Evolutionary conservation across 306 rosid genomes (phyloP), one percentile per base, ranked within the genome.

Genomic region (Inga laurina): DNA sequence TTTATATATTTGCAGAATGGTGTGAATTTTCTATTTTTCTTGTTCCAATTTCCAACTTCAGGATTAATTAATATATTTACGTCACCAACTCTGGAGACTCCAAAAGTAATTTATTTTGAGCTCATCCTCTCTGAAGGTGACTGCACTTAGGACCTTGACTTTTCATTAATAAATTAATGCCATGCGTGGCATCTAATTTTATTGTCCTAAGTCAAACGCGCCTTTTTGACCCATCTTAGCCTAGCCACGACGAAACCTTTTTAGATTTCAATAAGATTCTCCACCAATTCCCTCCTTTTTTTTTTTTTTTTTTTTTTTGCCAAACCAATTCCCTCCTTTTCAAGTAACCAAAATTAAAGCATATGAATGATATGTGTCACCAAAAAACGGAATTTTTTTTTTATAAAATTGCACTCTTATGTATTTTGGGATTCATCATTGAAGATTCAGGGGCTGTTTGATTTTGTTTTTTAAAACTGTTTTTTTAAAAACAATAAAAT

Each of bases 131-230:
- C 24, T 18, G 80, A 64, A 51, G 6, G 30, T 52, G 74, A 69
- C 49, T 2, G 72, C 61, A 49, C 56, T 66, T 46, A 2, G 54
- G 80, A 81, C 79, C 79, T 81, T 86, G 89, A 88, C 82, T 83
- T 79, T 52, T 39, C 37, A 14, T 71, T 3, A 10, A 21, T n/a
- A 43, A 12, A 43, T 10, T 43, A 43, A 43, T 10, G 21, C 9
- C 18, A 34, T 18, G 4, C 27, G 35, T 43, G 66, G 52, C n/a
- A 21, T 57, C 7, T 19, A 7, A 34, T 39, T 75, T 51, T 8
- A 62, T 66, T 41, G 34, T 57, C 59, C 71, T 62, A 59, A 59
- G 2, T 69, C 11, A 8, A 43, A 14, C 45, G 10, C 15, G 15
- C 65, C 39, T 27, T 62, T 39, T 62, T 59, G 32, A 44, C 51